phyloP scores from a whole-genome alignment of 805 yeast genomes.

The Metschnikowia gelsemii region DNA sequence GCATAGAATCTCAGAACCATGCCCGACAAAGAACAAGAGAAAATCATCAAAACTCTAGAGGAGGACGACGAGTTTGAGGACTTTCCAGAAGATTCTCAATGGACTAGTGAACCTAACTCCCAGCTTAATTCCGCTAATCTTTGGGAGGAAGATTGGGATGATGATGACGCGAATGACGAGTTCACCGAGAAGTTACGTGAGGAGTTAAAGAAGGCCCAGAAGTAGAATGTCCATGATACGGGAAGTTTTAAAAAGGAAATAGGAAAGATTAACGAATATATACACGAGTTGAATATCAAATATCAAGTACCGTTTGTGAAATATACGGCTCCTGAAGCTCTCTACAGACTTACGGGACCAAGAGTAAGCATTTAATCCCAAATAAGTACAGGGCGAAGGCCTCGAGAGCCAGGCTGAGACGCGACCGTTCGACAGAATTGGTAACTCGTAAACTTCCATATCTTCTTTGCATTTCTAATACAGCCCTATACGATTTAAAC shows the following conservation, averaged over 20 bases:
- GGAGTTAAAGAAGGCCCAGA: conserved; percentile 33
- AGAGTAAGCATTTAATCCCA: too few species aligned
- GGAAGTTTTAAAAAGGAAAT: background rate
- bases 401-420: too few species aligned
- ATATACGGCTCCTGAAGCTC: too few species aligned
- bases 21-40: conserved; percentile 32
- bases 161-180: conserved; percentile 89
- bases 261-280: background rate
- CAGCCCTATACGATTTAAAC: background rate
- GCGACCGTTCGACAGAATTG: too few species aligned
- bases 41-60: conserved; percentile 69
- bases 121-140: conserved; percentile 56
- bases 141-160: conserved; percentile 99
- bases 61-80: conserved; percentile 98
- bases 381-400: too few species aligned
- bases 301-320: too few species aligned
- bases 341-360: too few species aligned
- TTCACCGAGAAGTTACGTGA: conserved; percentile 72
- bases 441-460: too few species aligned
- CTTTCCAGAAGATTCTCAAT: conserved; percentile 81
- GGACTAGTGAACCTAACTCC: conserved; percentile 61
- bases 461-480: background rate
- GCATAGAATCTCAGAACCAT: too few species aligned
- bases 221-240: background rate
- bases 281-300: too few species aligned